Base-by-base conservation (phyloP, 768 basidiomycete genomes). In the Phylloporus arenicola region DNA sequence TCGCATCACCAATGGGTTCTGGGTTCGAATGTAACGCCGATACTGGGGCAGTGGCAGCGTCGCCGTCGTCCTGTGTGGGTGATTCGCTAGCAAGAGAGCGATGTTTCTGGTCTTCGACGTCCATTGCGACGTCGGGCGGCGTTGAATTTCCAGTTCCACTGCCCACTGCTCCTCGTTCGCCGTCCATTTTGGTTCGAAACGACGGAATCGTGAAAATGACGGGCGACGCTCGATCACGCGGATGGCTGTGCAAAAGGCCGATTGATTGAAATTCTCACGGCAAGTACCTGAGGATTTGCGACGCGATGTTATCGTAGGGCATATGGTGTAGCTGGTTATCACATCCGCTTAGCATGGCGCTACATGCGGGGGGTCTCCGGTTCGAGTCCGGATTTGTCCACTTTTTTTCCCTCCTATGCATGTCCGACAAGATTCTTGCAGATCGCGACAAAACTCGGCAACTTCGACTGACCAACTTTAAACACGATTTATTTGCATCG, bases 251-350 rank as follows among this genome's bases (percentile, higher is more conserved):
- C 48, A 39, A 9, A 41, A 30, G 33, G 25, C 34, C 22, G 14
- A 25, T 24, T 29, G 33, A 40, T 12, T 19, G 47, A 48, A 16
- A 16, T 41, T 60, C 51, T 33, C 61, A 52, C 54, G n/a, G 16
- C 33, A 1, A 7, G 3, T 40, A 19, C 38, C 29, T 8, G 8
- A 6, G 27, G 25, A 25, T 25, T 25, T 25, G 25, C 25, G 3
- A 25, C 25, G 25, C 25, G 7, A 25, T 25, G 7, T 25, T 25
- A 25, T 25, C 7, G 25, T 25, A 25, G 66, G 67, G 67, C 68
- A 68, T 67, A 68, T 68, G 67, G 67, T 68, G 67, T 68, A 68
- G 67, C 64, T 68, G 67, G 67, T 68, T 68, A 68, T 68, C 67
- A 68, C 67, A 68, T 68, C 68, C 67, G 67, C 67, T 68, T 70